These are phyloP conservation scores for Penicillium crystallinum DNA, from an alignment of 495 filamentous ascomycete genomes.

Conservation along the genomic window DNA sequence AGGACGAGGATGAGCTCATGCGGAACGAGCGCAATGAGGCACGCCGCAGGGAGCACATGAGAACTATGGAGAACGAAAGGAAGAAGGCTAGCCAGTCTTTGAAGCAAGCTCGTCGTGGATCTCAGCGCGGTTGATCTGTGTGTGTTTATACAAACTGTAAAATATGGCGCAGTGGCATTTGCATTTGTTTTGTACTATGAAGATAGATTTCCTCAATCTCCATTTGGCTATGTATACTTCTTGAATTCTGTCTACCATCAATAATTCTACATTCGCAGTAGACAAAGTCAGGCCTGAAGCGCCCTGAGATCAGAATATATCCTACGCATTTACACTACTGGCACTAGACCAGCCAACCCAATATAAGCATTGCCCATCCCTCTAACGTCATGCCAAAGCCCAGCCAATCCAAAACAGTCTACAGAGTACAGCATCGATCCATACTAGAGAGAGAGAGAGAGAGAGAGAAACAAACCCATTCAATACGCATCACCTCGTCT, in stretches of 20 bases:
- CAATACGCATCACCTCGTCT: conserved; percentile 28
- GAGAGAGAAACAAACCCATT: not conserved
- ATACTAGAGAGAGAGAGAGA: not conserved
- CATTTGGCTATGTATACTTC: not conserved
- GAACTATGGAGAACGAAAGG: conserved; percentile 9
- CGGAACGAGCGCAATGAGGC: conserved; percentile 22
- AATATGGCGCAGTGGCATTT: conserved; percentile 25
- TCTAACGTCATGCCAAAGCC: not conserved
- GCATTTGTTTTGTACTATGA: conserved; percentile 13
- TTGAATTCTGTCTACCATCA: not conserved
- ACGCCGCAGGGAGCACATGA: conserved; percentile 14
- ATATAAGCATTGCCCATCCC: not conserved
- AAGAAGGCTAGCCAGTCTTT: conserved; percentile 15
- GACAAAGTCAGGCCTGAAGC: not conserved
- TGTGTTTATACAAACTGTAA: conserved; percentile 25
- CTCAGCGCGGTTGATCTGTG: conserved; percentile 3
- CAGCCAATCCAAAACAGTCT: not conserved
- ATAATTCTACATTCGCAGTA: not conserved
- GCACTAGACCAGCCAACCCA: not conserved
- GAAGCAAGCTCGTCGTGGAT: conserved; percentile 1
- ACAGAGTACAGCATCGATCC: too few species aligned
- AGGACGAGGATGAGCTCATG: conserved; percentile 5
- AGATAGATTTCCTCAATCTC: conserved; percentile 9
- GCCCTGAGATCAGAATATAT: not conserved
- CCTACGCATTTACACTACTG: not conserved